Evolutionary conservation across 1,139 yeast species (phyloP), one percentile per base, ranked within the genome.

Genomic region (Magnusiomyces sp.): DNA sequence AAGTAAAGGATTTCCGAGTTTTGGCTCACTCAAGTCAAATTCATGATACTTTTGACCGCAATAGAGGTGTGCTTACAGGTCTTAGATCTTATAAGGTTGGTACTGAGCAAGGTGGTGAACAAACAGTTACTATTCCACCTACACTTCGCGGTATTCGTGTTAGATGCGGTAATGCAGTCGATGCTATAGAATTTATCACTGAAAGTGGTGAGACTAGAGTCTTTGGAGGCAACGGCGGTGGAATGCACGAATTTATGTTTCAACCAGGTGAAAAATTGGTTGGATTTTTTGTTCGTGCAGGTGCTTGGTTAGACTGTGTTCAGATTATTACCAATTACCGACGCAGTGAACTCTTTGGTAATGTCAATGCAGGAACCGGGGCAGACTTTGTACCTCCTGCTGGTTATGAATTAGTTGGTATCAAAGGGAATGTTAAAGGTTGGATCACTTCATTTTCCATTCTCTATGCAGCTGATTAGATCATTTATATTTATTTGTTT

Each of bases 271-370:
- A 90, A 61, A 56, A 58, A 10, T 70, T 92, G 7, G 63, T 71
- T 2, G 83, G 82, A 40, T 71, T 89, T 51, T 73, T 75, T 50
- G 70, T 88, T 44, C 73, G 95, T 55, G 73, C 80, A 47, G 97
- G 97, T 5, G 81, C 76, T 1, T 92, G 97, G 97, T 71, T 92
- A 14, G 97, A 92, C 70, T 95, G 84, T 1, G 69, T 87, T 17
- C 95, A 85, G 60, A 64, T 83, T 36, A 64, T 77, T 6, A 78
- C 95, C 17, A 76, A 72, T 55, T 46, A 51, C n/a, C 55, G 64
- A 29, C 59, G 65, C 43, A 58, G 66, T 29, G 75, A 76, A 23
- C 59, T 67, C 40, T 71, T 68, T 36, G 88, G 88, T 0, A 95
- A 95, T 20, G 64, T 69, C 1, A 66, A 68, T 16, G 95, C 95